phyloP scores from a whole-genome alignment of 2,329 filamentous ascomycete species.

The Cladosporium halotolerans region DNA sequence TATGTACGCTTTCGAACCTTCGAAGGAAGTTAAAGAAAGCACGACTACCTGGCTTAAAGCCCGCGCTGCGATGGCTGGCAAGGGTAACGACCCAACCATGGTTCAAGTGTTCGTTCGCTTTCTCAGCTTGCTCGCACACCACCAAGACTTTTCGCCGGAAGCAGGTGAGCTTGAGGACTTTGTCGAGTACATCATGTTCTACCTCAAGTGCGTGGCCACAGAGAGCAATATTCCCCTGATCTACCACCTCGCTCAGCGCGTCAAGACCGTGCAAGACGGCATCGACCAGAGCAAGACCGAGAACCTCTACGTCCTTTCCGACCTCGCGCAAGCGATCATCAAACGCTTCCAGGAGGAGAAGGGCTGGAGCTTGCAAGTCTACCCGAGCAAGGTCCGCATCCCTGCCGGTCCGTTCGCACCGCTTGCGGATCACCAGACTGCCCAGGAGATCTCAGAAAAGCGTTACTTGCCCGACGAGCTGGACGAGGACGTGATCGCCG shows the following conservation, averaged over 20 bases:
- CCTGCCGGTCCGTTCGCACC: slow-evolving; percentile 72
- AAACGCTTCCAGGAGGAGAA: slow-evolving; percentile 80
- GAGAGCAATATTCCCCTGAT: slow-evolving; percentile 84
- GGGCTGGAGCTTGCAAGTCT: slow-evolving; percentile 79
- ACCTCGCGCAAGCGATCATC: slow-evolving; percentile 76
- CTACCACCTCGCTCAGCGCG: slow-evolving; percentile 83
- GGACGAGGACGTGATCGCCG: slow-evolving; percentile 68
- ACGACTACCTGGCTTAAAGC: slow-evolving; percentile 87
- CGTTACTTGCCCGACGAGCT: slow-evolving; percentile 71
- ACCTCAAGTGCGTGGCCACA: slow-evolving; percentile 72
- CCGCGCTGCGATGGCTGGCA: slow-evolving; percentile 60
- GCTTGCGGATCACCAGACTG: slow-evolving; percentile 68
- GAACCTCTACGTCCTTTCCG: slow-evolving; percentile 77
- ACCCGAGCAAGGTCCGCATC: slow-evolving; percentile 71
- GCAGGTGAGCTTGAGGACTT: slow-evolving; percentile 70
- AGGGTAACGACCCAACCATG: slow-evolving; percentile 54
- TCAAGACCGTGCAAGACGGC: slow-evolving; percentile 83
- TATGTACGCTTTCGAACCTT: slow-evolving; percentile 84
- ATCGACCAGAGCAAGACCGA: slow-evolving; percentile 63
- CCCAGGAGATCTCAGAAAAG: slow-evolving; percentile 80
- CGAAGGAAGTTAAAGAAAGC: slow-evolving; percentile 62
- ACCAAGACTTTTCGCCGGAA: slow-evolving; percentile 73
- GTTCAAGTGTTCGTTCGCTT: slow-evolving; percentile 77
- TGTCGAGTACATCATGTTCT: slow-evolving; percentile 83
- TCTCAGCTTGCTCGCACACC: slow-evolving; percentile 82